phyloP scores from a whole-genome alignment of 2,329 filamentous ascomycete genomes.

The Colletotrichum incanum region DNA sequence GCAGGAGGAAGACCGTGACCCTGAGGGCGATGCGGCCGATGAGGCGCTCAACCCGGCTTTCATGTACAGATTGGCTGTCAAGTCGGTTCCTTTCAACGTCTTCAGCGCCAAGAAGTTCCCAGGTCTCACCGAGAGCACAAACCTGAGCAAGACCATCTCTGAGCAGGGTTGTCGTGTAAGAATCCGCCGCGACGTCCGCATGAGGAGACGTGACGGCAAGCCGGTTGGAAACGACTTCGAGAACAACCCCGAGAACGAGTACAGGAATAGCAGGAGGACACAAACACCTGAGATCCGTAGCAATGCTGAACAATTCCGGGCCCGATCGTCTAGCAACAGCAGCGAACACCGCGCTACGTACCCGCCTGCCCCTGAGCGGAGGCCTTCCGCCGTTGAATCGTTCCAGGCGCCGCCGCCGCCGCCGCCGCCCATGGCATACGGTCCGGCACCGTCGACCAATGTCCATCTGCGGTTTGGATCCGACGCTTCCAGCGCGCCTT shows the following conservation, averaged over 20 bases:
- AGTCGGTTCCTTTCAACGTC: constrained; percentile 88
- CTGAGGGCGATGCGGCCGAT: constrained; percentile 57
- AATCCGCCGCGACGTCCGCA: constrained; percentile 93
- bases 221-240: constrained; percentile 64
- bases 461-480: constrained; percentile 56
- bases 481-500: constrained; percentile 54
- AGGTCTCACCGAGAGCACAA: constrained; percentile 90
- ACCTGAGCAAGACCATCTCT: constrained; percentile 89
- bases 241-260: constrained; percentile 76
- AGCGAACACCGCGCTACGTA: constrained; percentile 65
- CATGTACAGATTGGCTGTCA: constrained; percentile 90
- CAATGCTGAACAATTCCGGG: constrained; percentile 55
- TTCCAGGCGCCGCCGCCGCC: constrained; percentile 58
- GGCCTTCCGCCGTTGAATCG: constrained; percentile 65
- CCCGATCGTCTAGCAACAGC: constrained; percentile 74
- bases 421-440: constrained; percentile 50
- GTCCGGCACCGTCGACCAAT: constrained; percentile 46
- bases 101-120: constrained; percentile 99
- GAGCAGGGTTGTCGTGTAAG: constrained; percentile 98
- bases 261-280: constrained; percentile 55
- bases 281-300: constrained; percentile 45
- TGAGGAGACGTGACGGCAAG: constrained; percentile 87
- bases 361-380: constrained; percentile 55
- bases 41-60: constrained; percentile 70
- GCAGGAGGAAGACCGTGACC: constrained; percentile 83